Evolutionary conservation across 106 monocot species (phyloP), one percentile per base, ranked within the genome.

Genomic region (Acorus calamus): DNA sequence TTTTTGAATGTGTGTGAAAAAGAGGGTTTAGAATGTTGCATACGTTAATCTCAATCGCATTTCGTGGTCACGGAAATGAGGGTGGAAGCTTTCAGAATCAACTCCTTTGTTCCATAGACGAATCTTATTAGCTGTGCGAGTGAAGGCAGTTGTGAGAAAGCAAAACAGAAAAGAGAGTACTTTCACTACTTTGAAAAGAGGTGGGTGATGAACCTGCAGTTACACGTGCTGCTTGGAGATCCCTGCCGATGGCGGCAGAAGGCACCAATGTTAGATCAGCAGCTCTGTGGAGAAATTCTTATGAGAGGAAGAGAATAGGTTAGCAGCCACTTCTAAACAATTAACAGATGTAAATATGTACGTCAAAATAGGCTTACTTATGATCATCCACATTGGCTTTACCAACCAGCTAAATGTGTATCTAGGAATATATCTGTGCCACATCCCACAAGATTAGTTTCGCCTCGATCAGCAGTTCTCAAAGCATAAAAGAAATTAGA

Each of bases 231-330:
- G 74, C 80, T 75, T 78, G 66, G 63, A 91, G 85, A 71, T 92
- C 91, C 75, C 69, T 80, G 11, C 79, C 72, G 50, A 92, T 92
- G 42, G 96, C 83, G 42, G 74, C 66, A 52, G 96, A 98, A 61
- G 91, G 87, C n/a, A 98, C 91, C 59, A 98, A 51, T n/a, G 96
- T 98, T 46, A 92, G 88, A 68, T 92, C 96, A 63, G 88, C 91
- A 63, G 87, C 77, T 70, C 91, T 72, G 59, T 91, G 96, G 61
- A 98, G 91, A 41, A 91, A 98, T 60, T 80, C 94, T 96, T 46
- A 13, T 55, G 66, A 42, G 4, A 8, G 51, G 58, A 13, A 65
- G 62, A 43, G 14, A 52, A 5, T 8, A 58, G 42, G 6, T 54
- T 52, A 61, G 4, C 46, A 52, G 8, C 7, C 5, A 50, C 44